Conservation (phyloP, 495 filamentous ascomycete genomes). For the Aspergillus asperescens region DNA sequence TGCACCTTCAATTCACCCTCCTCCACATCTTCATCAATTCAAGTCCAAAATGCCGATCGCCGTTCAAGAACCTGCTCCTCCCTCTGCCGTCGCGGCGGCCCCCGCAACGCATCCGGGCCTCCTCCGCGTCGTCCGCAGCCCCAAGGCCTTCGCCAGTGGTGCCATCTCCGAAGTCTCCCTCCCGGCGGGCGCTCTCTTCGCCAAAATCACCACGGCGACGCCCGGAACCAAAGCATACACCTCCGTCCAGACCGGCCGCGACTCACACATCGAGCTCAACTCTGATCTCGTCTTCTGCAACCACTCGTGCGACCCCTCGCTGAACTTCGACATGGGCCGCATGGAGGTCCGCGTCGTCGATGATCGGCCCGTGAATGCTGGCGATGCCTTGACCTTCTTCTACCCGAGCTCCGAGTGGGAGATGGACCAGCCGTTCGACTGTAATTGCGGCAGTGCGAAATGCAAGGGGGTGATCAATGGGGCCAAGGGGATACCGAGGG, state of each 20-base stretch:
- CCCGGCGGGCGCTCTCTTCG: slow-evolving; percentile 57
- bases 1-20: neutral
- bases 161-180: slow-evolving; percentile 57
- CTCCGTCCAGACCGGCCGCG: slow-evolving; percentile 58
- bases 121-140: slow-evolving; percentile 33
- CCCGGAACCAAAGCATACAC: slow-evolving; percentile 59
- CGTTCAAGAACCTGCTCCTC: slow-evolving; percentile 12
- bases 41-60: slow-evolving; percentile 19
- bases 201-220: slow-evolving; percentile 49
- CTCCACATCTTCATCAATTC: neutral
- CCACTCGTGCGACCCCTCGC: slow-evolving; percentile 63
- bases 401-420: slow-evolving; percentile 73
- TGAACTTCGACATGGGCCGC: slow-evolving; percentile 64
- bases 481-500: slow-evolving; percentile 26
- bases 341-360: slow-evolving; percentile 57
- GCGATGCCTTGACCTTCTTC: slow-evolving; percentile 71
- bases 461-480: slow-evolving; percentile 35
- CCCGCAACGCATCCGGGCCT: slow-evolving; percentile 34
- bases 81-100: neutral
- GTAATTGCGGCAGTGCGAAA: slow-evolving; percentile 48
- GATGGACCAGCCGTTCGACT: slow-evolving; percentile 70
- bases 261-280: slow-evolving; percentile 67
- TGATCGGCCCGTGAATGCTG: slow-evolving; percentile 47
- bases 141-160: slow-evolving; percentile 52
- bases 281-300: slow-evolving; percentile 71